These are phyloP conservation scores for Volutella citrinella DNA, from an alignment of 2,329 filamentous ascomycete species.

Conservation along the genomic window DNA sequence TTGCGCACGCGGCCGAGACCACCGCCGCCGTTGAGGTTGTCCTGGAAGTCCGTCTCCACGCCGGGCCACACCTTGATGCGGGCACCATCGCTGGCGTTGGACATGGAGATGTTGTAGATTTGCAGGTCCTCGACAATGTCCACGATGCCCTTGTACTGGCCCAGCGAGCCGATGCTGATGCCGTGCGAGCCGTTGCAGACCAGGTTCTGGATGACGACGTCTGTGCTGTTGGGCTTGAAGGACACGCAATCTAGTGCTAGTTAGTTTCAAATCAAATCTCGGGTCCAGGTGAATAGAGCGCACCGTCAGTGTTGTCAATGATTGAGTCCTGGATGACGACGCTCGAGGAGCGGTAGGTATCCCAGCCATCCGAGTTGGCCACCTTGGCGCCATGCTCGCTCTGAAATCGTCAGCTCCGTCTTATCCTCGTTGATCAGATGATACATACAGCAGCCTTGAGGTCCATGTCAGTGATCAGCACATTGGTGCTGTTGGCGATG, in stretches of 20 bases:
- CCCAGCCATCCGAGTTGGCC: conserved; percentile 63
- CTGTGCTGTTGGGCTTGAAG: conserved; percentile 71
- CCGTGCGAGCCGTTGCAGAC: conserved; percentile 69
- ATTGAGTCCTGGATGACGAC: conserved; percentile 67
- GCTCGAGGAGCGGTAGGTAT: conserved; percentile 59
- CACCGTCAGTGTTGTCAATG: conserved; percentile 31
- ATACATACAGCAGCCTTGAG: conserved; percentile 47
- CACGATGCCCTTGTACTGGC: conserved; percentile 61
- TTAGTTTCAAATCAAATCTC: too few species aligned
- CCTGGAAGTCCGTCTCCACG: conserved; percentile 28
- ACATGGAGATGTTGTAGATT: conserved; percentile 58
- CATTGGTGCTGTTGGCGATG: conserved; percentile 62
- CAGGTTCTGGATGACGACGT: conserved; percentile 65
- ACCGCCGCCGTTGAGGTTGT: conserved; percentile 59
- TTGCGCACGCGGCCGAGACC: conserved; percentile 55
- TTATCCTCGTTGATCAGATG: fast-evolving
- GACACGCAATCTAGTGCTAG: conserved; percentile 57
- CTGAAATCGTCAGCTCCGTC: conserved; percentile 5
- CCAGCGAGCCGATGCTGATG: conserved; percentile 69
- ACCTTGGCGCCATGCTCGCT: conserved; percentile 21
- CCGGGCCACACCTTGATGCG: conserved; percentile 75
- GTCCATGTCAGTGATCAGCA: conserved; percentile 61
- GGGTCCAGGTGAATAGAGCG: too few species aligned
- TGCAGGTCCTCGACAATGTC: conserved; percentile 70
- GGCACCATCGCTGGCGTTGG: conserved; percentile 61